These are phyloP conservation scores for Rosa lucieae DNA, from an alignment of 306 rosid genomes.

Conservation along the genomic window DNA sequence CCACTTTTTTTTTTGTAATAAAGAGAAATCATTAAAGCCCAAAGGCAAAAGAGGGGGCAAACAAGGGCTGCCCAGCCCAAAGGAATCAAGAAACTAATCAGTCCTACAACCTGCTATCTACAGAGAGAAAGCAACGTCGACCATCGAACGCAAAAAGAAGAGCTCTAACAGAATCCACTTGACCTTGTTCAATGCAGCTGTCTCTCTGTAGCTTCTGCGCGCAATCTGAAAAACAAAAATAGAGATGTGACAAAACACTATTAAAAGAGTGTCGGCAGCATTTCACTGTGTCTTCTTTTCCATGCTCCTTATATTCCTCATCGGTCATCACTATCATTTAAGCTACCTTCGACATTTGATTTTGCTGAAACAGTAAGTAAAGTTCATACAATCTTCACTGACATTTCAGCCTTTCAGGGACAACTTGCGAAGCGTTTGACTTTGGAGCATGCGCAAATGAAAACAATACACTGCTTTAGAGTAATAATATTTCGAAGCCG, in stretches of 20 bases:
- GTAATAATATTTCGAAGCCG: too few species aligned
- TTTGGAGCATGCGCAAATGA: neutral
- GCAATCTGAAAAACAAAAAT: neutral
- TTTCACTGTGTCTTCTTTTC: neutral
- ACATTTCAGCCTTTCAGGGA: neutral
- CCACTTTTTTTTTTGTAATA: too few species aligned
- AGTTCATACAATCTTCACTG: neutral
- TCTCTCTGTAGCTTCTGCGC: neutral
- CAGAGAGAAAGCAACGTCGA: too few species aligned
- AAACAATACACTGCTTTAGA: neutral
- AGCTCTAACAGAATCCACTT: too few species aligned
- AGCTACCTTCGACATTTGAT: neutral
- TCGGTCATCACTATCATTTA: neutral
- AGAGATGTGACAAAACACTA: neutral
- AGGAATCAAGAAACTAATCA: too few species aligned
- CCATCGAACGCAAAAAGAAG: too few species aligned
- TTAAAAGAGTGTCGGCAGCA: neutral
- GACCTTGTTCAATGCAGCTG: neutral
- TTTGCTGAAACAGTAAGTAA: neutral
- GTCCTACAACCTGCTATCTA: too few species aligned
- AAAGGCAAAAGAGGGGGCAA: too few species aligned
- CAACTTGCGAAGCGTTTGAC: neutral
- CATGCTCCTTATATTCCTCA: neutral
- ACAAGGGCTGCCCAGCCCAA: too few species aligned
- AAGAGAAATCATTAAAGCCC: too few species aligned